These are phyloP conservation scores for Leptographium radiaticola DNA, from an alignment of 2,329 filamentous ascomycete genomes.

Conservation along the genomic window DNA sequence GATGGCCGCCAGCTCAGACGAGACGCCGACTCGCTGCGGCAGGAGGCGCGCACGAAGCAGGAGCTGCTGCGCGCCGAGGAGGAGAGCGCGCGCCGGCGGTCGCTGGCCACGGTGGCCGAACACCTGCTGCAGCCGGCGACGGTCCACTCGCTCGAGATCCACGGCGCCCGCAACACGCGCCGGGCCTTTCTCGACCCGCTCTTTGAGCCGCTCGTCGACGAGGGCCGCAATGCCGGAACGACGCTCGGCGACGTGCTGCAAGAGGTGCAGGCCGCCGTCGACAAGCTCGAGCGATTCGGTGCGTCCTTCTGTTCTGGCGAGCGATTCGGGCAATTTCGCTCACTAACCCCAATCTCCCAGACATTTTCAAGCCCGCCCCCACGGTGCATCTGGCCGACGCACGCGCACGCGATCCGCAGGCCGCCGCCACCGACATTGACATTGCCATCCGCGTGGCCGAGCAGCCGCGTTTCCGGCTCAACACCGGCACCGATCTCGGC, in stretches of 20 bases:
- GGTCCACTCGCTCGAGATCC: constrained; percentile 71
- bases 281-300: constrained; percentile 74
- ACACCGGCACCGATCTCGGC: constrained; percentile 88
- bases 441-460: constrained; percentile 69
- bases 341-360: constrained; percentile 27
- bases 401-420: constrained; percentile 51
- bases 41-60: constrained; percentile 6
- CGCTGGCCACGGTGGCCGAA: constrained; percentile 37
- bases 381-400: constrained; percentile 72
- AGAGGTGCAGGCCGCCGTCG: constrained; percentile 55
- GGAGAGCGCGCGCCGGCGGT: constrained; percentile 6
- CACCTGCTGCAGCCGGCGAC: constrained; percentile 82
- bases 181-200: constrained; percentile 70
- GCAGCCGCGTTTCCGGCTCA: constrained; percentile 70
- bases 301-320: constrained; percentile 17
- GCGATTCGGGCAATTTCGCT: not conserved
- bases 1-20: constrained; percentile 3
- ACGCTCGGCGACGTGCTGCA: constrained; percentile 69
- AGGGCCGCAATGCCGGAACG: constrained; percentile 51
- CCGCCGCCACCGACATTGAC: constrained; percentile 65
- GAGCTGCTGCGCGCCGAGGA: constrained; percentile 4
- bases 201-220: constrained; percentile 63
- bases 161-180: constrained; percentile 75
- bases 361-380: constrained; percentile 77
- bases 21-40: constrained; percentile 7